Percentiles rank a stretch among this genome's conserved stretches.
Conservation (phyloP, 2,329 filamentous ascomycete species). For the Ophiostoma triangulosporum region DNA sequence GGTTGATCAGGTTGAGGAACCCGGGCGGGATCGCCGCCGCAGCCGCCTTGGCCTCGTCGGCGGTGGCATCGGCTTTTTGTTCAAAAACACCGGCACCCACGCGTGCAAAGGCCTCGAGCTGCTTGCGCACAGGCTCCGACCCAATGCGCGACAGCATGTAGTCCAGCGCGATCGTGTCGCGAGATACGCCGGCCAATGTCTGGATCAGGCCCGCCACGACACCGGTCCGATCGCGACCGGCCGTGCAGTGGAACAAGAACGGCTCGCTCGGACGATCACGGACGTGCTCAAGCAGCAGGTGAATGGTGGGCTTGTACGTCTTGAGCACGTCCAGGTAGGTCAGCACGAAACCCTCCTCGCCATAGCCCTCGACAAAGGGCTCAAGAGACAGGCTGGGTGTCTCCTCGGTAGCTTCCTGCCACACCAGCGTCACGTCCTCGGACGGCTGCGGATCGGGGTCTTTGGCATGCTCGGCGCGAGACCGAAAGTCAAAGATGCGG, state of each 20-base stretch:
- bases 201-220: constrained; percentile 37
- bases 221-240: constrained; percentile 43
- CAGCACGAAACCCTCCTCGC: constrained; percentile 28
- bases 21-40: constrained; percentile 25
- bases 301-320: constrained; percentile 29
- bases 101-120: constrained; percentile 30
- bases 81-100: constrained; percentile 19
- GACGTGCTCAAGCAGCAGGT: constrained; percentile 33
- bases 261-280: constrained; percentile 30
- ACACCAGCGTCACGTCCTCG: constrained; percentile 31
- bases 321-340: constrained; percentile 36
- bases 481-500: constrained; percentile 39
- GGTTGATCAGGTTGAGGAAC: constrained; percentile 33
- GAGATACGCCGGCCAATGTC: constrained; percentile 32
- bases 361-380: constrained; percentile 31
- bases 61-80: neutral
- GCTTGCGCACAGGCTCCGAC: constrained; percentile 34
- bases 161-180: constrained; percentile 31
- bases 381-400: constrained; percentile 25
- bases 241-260: constrained; percentile 41
- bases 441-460: constrained; percentile 31
- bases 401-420: constrained; percentile 24
- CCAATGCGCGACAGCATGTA: constrained; percentile 42
- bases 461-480: constrained; percentile 26
- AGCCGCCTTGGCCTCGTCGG: constrained; percentile 11